phyloP scores from a whole-genome alignment of 371 early-diverging fungal genomes.

The Syncephalastrum contaminatum region DNA sequence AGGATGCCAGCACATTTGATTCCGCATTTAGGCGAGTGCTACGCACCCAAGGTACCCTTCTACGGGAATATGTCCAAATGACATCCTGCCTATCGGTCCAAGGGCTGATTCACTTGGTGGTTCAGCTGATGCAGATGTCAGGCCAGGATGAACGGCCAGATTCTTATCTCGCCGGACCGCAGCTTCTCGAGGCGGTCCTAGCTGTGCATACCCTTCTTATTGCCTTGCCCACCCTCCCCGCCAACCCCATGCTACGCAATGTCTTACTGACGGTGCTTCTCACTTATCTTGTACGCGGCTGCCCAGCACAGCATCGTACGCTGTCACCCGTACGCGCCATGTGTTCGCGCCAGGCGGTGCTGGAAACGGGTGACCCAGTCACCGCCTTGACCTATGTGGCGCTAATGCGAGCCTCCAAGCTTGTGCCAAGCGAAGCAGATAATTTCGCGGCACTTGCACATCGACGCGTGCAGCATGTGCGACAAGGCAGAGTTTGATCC shows the following conservation, averaged over 20 bases:
- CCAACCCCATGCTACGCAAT: too few relatives aligned
- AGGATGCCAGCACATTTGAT: conserved; percentile 29
- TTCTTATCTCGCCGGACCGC: conserved; percentile 36
- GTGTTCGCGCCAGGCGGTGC: conserved; percentile 4
- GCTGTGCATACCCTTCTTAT: conserved; percentile 23
- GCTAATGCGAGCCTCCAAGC: conserved; percentile 14
- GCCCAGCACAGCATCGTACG: too few relatives aligned
- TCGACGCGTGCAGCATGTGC: too few relatives aligned
- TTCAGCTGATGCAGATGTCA: conserved; percentile 10
- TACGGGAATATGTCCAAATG: conserved; percentile 26
- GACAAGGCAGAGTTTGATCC: too few relatives aligned
- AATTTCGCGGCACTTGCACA: too few relatives aligned
- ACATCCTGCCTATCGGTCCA: conserved; percentile 2
- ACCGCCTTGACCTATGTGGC: conserved; percentile 24
- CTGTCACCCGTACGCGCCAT: too few relatives aligned
- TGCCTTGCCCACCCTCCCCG: too few relatives aligned
- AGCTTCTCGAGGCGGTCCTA: conserved; percentile 30
- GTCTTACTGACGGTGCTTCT: too few relatives aligned
- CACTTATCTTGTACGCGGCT: too few relatives aligned
- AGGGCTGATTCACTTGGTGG: conserved; percentile 18
- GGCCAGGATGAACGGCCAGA: conserved; percentile 16
- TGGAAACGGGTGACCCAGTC: conserved; percentile 29
- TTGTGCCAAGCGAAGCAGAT: background rate
- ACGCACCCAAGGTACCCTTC: conserved; percentile 28
- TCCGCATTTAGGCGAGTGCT: conserved; percentile 27